Evolutionary conservation across 176 grass and related monocot species (phyloP), one percentile per base, ranked within the genome.

Genomic region (Cenchrus americanus): DNA sequence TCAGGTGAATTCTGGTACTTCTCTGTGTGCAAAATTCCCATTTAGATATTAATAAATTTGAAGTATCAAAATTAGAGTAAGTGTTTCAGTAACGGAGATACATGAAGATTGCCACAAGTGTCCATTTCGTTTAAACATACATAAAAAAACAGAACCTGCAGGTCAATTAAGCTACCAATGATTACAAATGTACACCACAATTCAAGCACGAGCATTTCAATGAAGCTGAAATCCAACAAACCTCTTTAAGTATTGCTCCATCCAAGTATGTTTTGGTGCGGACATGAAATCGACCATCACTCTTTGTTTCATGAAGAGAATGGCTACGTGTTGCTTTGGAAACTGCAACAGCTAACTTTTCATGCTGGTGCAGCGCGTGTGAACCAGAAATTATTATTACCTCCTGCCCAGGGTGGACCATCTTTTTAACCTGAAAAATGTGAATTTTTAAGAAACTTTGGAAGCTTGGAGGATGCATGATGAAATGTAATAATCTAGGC

Each of bases 261-360:
- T 99, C 96, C 77, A 99, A 88, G 80, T 99, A 99, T 76, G 87
- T 87, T 86, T 91, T 95, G 19, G 96, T 99, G 82, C 91, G 87
- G 47, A 99, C 93, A 73, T 99, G 93, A 90, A 92, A 99, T 53
- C 83, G 85, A 3, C 96, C 96, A 92, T 99, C 96, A 60, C 37
- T 86, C 59, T 92, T 94, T 86, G 96, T 99, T 86, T 99, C 96
- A 92, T 99, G 96, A 78, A 99, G 78, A 83, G 96, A 99, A 86
- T 99, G 96, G 72, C 96, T 92, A 64, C 93, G 91, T 81, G 87
- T 96, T 82, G 93, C 96, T 93, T 99, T 99, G 4, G 91, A 94
- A 94, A 96, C 93, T 49, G 91, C 93, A 87, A 96, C 87, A 66
- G 96, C 93, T 83, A 99, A 90, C 81, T 96, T 94, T 82, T 99